phyloP scores from a whole-genome alignment of 163 green algal species.

The Chlorella variabilis region DNA sequence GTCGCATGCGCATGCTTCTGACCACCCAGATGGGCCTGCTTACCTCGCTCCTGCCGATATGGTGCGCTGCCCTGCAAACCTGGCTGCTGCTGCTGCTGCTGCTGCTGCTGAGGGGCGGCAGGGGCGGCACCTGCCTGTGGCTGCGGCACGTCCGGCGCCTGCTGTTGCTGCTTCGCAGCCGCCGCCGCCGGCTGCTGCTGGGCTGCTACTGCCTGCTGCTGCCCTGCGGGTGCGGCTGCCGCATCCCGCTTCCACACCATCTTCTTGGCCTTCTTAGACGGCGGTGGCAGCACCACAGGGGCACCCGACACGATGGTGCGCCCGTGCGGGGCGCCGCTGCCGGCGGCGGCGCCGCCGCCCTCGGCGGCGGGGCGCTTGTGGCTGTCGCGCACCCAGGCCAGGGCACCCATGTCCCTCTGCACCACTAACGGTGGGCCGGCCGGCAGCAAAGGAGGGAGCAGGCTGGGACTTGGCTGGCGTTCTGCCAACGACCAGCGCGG shows the following conservation, averaged over 20 bases:
- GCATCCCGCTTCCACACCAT: conserved; percentile 30
- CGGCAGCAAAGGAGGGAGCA: neutral
- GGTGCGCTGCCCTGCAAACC: no score
- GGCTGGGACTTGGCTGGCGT: neutral
- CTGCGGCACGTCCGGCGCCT: neutral
- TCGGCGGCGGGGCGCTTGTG: conserved; percentile 14
- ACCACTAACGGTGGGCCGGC: no score
- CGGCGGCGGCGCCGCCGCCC: neutral
- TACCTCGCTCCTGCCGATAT: no score
- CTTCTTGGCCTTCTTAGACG: conserved; percentile 28
- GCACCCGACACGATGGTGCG: conserved; percentile 24
- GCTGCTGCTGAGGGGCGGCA: neutral
- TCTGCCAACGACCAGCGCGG: no score
- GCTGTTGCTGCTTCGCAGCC: neutral
- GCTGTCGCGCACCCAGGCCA: conserved; percentile 29
- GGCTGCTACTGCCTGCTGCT: neutral
- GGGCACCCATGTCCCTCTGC: conserved; percentile 25
- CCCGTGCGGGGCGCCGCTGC: neutral
- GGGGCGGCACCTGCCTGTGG: neutral
- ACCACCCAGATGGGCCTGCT: no score
- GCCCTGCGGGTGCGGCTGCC: neutral
- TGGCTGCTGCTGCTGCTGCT: conserved; percentile 4
- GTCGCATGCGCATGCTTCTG: neutral
- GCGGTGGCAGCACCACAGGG: conserved; percentile 22
- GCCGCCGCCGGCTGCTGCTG: neutral